phyloP scores from a whole-genome alignment of 352 stramenopile genomes.

The Phytophthora sojae region DNA sequence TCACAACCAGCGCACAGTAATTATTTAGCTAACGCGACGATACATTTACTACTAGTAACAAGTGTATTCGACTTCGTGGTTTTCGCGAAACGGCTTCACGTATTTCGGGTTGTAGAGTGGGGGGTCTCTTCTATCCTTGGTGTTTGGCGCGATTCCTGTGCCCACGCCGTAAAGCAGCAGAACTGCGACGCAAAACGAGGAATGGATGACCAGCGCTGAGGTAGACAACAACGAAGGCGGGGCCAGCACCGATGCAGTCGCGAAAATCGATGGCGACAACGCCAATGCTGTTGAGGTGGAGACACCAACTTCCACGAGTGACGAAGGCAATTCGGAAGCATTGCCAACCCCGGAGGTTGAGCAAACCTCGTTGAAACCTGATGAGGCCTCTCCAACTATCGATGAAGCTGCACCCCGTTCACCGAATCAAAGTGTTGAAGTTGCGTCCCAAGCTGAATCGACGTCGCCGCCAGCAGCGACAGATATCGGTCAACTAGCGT shows the following conservation, averaged over 20 bases:
- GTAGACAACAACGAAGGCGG: conserved; percentile 17
- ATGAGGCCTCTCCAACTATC: not conserved
- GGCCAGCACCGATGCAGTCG: not conserved
- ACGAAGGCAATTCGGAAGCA: not conserved
- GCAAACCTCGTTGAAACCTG: not conserved
- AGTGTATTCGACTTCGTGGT: not conserved
- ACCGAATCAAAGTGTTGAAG: not conserved
- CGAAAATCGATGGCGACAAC: conserved; percentile 2
- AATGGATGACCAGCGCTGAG: conserved; percentile 35
- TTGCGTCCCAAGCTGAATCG: not conserved
- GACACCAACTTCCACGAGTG: not conserved
- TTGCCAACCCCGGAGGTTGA: not conserved
- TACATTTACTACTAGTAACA: conserved; percentile 7
- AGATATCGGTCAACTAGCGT: not conserved
- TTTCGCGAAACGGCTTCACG: conserved; percentile 25
- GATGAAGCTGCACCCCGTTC: not conserved
- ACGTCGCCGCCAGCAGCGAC: not conserved
- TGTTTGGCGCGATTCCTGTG: conserved; percentile 5
- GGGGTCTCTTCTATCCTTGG: conserved; percentile 7
- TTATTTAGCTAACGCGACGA: conserved; percentile 21
- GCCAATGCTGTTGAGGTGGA: conserved; percentile 2
- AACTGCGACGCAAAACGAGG: conserved; percentile 10
- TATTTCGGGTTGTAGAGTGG: conserved; percentile 18
- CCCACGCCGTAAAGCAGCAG: not conserved
- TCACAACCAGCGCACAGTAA: conserved; percentile 17